Percentiles rank a stretch among this genome's conserved stretches.
Evolutionary conservation across 31 red algal species (phyloP).

Genomic region (Endocladia muricata): DNA sequence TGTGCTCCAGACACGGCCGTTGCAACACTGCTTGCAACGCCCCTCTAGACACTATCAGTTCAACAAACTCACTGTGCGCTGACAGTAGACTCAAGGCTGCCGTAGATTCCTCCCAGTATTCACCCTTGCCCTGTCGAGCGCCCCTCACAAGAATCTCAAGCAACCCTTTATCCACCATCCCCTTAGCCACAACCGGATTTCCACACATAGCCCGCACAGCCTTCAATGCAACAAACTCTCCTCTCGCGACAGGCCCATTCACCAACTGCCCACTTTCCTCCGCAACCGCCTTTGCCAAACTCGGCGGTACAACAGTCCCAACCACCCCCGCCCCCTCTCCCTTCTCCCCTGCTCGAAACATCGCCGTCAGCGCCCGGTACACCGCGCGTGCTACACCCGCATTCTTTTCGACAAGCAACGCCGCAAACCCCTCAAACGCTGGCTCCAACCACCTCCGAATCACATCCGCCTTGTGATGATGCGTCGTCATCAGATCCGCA

Average conservation of each 20-base stretch:
- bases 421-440: slow-evolving; percentile 38
- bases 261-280: slow-evolving; percentile 41
- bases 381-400: slow-evolving; percentile 20
- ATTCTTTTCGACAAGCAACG: slow-evolving; percentile 37
- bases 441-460: slow-evolving; percentile 47
- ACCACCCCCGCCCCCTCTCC: neutral
- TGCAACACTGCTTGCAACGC: slow-evolving; percentile 29
- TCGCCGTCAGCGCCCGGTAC: slow-evolving; percentile 8
- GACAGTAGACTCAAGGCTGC: slow-evolving; percentile 21
- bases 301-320: neutral
- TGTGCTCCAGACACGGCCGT: slow-evolving; percentile 44
- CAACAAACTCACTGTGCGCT: slow-evolving; percentile 4
- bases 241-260: slow-evolving; percentile 34
- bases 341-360: slow-evolving; percentile 18
- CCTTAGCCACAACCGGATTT: slow-evolving; percentile 26
- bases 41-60: slow-evolving; percentile 23
- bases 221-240: slow-evolving; percentile 26
- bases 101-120: slow-evolving; percentile 48
- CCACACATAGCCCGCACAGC: slow-evolving; percentile 61
- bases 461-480: slow-evolving; percentile 57
- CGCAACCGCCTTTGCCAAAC: slow-evolving; percentile 26
- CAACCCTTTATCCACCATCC: slow-evolving; percentile 55
- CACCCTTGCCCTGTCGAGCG: slow-evolving; percentile 24
- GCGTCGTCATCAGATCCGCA: slow-evolving; percentile 61
- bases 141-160: slow-evolving; percentile 50